A percentile compares a stretch with the other conserved stretches of the same genome.
Evolutionary conservation across 2,329 filamentous ascomycete species (phyloP).

Genomic region (Phialophora tarda): DNA sequence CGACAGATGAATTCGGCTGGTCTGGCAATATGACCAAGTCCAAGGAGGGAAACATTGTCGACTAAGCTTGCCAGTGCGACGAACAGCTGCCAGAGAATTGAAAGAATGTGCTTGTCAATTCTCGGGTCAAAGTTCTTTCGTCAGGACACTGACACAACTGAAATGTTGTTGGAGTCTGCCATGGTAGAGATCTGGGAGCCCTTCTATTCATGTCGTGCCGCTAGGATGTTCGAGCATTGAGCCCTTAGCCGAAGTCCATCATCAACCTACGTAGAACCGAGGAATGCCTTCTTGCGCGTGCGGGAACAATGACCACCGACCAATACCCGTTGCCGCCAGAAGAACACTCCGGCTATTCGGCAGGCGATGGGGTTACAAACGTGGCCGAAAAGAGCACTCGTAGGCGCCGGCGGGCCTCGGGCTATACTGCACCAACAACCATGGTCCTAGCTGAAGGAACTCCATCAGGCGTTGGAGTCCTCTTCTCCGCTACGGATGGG

Average conservation of each 20-base stretch:
- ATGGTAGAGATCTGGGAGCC: not conserved
- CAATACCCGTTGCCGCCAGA: not conserved
- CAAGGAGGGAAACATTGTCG: not conserved
- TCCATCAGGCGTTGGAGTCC: not conserved
- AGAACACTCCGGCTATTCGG: not conserved
- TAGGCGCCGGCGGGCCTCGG: not conserved
- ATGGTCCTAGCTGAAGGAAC: not conserved
- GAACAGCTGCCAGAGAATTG: not conserved
- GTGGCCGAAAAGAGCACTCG: not conserved
- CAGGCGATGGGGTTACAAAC: not conserved
- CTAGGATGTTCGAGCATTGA: not conserved
- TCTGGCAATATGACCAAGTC: constrained; percentile 5
- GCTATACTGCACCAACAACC: too few species aligned
- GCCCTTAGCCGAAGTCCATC: too few species aligned
- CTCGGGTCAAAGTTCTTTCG: not conserved
- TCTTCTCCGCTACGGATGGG: not conserved
- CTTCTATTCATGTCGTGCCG: not conserved
- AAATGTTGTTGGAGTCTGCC: not conserved
- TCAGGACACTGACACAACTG: not conserved
- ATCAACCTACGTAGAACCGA: not conserved
- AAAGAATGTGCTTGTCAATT: not conserved
- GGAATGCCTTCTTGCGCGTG: not conserved
- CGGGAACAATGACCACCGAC: not conserved
- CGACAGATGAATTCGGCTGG: constrained; percentile 11
- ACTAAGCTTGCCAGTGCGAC: not conserved